Percentiles rank a stretch among this genome's conserved stretches.
Evolutionary conservation across 2,329 filamentous ascomycete species (phyloP).

Genomic region (Pyrenophora seminiperda): DNA sequence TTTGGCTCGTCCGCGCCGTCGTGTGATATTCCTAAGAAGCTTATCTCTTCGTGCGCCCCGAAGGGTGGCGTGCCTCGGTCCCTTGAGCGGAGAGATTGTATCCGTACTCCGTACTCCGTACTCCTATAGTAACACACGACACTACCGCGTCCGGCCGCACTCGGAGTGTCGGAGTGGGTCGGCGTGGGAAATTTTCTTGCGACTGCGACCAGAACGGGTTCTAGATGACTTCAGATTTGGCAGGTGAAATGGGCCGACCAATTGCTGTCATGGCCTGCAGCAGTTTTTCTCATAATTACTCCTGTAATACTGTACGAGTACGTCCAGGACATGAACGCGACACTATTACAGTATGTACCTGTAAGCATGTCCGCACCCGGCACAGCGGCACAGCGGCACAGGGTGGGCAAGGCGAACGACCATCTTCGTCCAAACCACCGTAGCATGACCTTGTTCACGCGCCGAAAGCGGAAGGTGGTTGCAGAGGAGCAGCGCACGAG

Average conservation of each 20-base stretch:
- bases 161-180: constrained; percentile 11
- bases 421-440: constrained; percentile 18
- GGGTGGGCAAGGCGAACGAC: background rate
- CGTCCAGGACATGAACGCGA: too few relatives aligned
- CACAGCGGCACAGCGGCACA: constrained; percentile 23
- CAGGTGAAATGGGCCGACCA: background rate
- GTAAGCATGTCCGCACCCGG: too few relatives aligned
- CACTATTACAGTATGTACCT: too few relatives aligned
- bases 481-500: constrained; percentile 15
- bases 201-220: background rate
- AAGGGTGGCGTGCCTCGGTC: constrained; percentile 4
- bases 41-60: constrained; percentile 11
- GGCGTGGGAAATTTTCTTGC: constrained; percentile 23
- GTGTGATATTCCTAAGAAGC: constrained; percentile 5
- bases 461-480: constrained; percentile 34
- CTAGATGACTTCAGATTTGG: background rate
- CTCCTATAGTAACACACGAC: background rate
- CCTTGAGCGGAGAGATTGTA: constrained; percentile 4
- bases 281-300: too few relatives aligned
- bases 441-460: constrained; percentile 25
- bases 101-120: too few relatives aligned
- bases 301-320: too few relatives aligned
- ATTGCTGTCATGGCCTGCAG: constrained; percentile 2
- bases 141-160: background rate
- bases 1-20: constrained; percentile 6